Conservation (phyloP, 1,284 basidiomycete genomes). For the Volvariella surrecta region DNA sequence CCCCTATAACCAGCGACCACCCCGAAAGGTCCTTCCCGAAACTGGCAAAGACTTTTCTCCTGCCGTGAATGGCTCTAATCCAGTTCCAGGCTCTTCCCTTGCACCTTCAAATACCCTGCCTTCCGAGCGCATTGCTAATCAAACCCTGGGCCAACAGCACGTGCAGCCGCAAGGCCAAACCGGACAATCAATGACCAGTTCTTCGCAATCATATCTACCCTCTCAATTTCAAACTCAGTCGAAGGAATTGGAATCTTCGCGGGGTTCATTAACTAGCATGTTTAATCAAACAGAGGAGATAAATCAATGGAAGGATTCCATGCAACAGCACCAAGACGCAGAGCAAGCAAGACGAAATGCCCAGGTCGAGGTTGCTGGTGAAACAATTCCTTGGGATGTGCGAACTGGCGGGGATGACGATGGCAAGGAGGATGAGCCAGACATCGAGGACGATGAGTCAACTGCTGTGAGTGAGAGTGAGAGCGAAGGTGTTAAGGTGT, state of each 20-base stretch:
- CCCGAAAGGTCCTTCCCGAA: constrained; percentile 72
- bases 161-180: constrained; percentile 22
- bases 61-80: constrained; percentile 48
- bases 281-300: constrained; percentile 73
- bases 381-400: constrained; percentile 29
- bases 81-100: constrained; percentile 41
- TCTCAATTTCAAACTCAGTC: background rate
- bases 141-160: constrained; percentile 14
- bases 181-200: constrained; percentile 12
- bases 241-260: constrained; percentile 29
- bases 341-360: constrained; percentile 6
- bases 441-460: constrained; percentile 62
- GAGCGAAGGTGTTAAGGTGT: constrained; percentile 65
- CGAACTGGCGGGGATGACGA: constrained; percentile 37
- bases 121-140: background rate
- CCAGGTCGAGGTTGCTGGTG: constrained; percentile 4
- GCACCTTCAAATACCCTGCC: constrained; percentile 26
- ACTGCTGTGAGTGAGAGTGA: constrained; percentile 44
- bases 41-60: constrained; percentile 58
- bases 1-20: constrained; percentile 58
- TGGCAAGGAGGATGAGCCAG: constrained; percentile 47
- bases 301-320: constrained; percentile 73
- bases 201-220: constrained; percentile 16
- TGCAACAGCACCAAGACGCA: too few relatives aligned
- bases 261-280: constrained; percentile 57